Evolutionary conservation across 2,329 filamentous ascomycete species (phyloP).

Genomic region (Fusarium palustre): DNA sequence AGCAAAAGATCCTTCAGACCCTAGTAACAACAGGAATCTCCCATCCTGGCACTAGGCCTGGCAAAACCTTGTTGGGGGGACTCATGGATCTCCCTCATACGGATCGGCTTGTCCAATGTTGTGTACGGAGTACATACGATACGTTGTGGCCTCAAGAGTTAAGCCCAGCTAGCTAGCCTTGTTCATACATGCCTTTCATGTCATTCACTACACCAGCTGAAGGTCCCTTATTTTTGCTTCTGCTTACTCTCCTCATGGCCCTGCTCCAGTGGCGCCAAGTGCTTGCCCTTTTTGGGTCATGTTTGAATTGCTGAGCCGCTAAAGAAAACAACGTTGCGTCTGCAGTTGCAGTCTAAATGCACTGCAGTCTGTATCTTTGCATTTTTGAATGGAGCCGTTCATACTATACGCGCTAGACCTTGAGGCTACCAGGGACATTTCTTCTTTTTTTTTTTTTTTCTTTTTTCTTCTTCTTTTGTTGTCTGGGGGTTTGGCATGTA

Average conservation of each 20-base stretch:
- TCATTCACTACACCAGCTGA: constrained; percentile 19
- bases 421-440: constrained; percentile 13
- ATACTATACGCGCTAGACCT: constrained; percentile 24
- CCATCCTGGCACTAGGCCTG: constrained; percentile 19
- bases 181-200: neutral
- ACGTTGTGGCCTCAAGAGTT: constrained; percentile 1
- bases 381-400: constrained; percentile 17
- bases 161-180: constrained; percentile 10
- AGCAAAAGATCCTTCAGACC: constrained; percentile 36
- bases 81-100: neutral
- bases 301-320: constrained; percentile 27
- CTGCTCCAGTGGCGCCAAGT: constrained; percentile 23
- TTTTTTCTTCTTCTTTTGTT: too few relatives aligned
- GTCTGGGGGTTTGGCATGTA: neutral
- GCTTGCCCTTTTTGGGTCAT: constrained; percentile 19
- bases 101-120: constrained; percentile 5
- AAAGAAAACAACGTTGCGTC: constrained; percentile 39
- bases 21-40: constrained; percentile 17
- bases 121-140: neutral
- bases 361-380: neutral
- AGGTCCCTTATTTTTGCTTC: constrained; percentile 12
- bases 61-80: constrained; percentile 21
- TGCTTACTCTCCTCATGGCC: neutral
- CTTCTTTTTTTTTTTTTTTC: too few relatives aligned
- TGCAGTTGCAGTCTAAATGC: constrained; percentile 25